These are phyloP conservation scores for Botrytis elliptica DNA, from an alignment of 2,329 filamentous ascomycete genomes.

Conservation along the genomic window DNA sequence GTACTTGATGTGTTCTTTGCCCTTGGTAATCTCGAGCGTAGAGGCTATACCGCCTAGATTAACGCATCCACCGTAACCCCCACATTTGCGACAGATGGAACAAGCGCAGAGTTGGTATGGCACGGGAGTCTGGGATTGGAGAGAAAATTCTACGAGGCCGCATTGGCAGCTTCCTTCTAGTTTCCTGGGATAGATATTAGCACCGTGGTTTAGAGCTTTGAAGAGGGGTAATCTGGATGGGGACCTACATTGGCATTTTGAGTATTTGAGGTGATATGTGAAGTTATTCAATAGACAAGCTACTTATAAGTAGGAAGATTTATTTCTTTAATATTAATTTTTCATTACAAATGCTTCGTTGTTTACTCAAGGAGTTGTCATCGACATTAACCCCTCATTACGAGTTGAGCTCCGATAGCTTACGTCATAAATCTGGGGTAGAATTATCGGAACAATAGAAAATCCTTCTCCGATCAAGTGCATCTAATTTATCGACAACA, in stretches of 20 bases:
- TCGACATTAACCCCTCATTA: neutral
- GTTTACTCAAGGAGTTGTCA: neutral
- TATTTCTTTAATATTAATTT: neutral
- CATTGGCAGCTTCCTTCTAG: conserved; percentile 51
- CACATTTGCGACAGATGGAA: conserved; percentile 50
- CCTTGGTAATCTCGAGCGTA: conserved; percentile 44
- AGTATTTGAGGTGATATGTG: neutral
- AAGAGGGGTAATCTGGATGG: neutral
- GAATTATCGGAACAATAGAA: conserved; percentile 5
- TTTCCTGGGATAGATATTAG: conserved; percentile 38
- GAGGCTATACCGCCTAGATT: conserved; percentile 48
- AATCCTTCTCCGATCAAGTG: neutral
- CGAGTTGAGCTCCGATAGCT: neutral
- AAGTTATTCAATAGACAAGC: no score
- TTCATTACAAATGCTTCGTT: neutral
- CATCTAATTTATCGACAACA: conserved; percentile 15
- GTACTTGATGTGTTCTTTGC: conserved; percentile 46
- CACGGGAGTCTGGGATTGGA: conserved; percentile 47
- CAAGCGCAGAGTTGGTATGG: conserved; percentile 51
- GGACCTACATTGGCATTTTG: conserved; percentile 20
- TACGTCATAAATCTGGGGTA: conserved; percentile 17
- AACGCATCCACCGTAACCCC: conserved; percentile 46
- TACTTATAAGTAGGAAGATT: neutral
- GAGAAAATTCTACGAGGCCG: conserved; percentile 46
- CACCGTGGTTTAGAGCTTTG: neutral